Percentiles rank a stretch among this genome's conserved stretches.
phyloP scores from a whole-genome alignment of 2,329 filamentous ascomycete species.

The Trichophyton benhamiae region DNA sequence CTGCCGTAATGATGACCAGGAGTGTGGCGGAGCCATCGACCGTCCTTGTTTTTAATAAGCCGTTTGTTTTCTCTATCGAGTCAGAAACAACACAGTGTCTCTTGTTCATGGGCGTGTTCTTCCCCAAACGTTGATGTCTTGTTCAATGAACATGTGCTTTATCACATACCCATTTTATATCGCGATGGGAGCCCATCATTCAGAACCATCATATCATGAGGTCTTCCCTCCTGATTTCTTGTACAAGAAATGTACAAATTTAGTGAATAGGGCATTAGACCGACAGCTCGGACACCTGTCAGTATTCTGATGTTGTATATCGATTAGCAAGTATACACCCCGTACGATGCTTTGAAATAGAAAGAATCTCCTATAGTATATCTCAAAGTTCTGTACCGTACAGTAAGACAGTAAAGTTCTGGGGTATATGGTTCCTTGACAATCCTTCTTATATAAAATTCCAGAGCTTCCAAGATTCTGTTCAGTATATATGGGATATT shows the following conservation, averaged over 20 bases:
- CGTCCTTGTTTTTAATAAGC: neutral
- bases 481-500: too few relatives aligned
- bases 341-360: neutral
- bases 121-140: neutral
- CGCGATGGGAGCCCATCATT: too few relatives aligned
- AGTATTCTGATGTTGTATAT: too few relatives aligned
- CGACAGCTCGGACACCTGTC: too few relatives aligned
- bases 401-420: neutral
- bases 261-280: too few relatives aligned
- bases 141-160: neutral
- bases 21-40: neutral
- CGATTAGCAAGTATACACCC: neutral
- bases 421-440: too few relatives aligned
- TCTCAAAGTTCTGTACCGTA: neutral
- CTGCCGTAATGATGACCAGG: neutral
- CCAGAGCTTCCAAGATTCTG: too few relatives aligned
- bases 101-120: slow-evolving; percentile 1
- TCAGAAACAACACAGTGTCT: neutral
- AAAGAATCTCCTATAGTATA: neutral
- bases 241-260: too few relatives aligned
- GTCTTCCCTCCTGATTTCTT: too few relatives aligned
- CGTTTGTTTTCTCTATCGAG: neutral
- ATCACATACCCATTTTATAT: too few relatives aligned
- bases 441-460: too few relatives aligned
- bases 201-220: too few relatives aligned